These are phyloP conservation scores for Fraxinus quadrangulata DNA, from an alignment of 257 asterid species.

Conservation along the genomic window DNA sequence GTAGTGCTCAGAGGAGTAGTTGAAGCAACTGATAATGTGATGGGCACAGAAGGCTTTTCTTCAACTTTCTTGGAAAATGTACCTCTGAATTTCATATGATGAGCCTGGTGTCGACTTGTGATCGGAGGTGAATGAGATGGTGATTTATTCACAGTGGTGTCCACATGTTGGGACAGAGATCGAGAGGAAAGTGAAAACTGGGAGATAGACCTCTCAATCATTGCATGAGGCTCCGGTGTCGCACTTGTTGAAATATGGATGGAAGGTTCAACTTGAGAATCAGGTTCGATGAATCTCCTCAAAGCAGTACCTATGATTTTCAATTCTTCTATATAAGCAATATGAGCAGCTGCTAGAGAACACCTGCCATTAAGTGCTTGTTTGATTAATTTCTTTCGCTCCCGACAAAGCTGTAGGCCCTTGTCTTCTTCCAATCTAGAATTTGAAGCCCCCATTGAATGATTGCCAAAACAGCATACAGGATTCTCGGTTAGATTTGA, in stretches of 20 bases:
- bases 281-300: conserved; percentile 73
- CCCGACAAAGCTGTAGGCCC: conserved; percentile 88
- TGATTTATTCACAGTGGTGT: conserved; percentile 44
- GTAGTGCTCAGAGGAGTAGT: conserved; percentile 65
- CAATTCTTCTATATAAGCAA: conserved; percentile 69
- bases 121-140: conserved; percentile 65
- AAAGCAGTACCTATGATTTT: conserved; percentile 65
- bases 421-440: conserved; percentile 87
- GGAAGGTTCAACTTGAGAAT: conserved; percentile 52
- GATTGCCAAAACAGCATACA: conserved; percentile 31
- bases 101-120: conserved; percentile 44
- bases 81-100: conserved; percentile 74
- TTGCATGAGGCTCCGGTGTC: conserved; percentile 49
- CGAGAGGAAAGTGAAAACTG: conserved; percentile 60
- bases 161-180: conserved; percentile 57
- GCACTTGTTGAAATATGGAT: conserved; percentile 44
- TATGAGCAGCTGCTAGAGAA: conserved; percentile 80
- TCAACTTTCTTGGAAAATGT: conserved; percentile 72
- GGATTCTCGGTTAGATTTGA: conserved; percentile 19
- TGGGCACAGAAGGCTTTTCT: conserved; percentile 64
- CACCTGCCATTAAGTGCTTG: conserved; percentile 97
- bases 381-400: conserved; percentile 83
- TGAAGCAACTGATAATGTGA: conserved; percentile 58
- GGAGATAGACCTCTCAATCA: conserved; percentile 58
- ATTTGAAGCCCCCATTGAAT: conserved; percentile 79